Percentiles rank a stretch among this genome's conserved stretches.
Conservation (phyloP, 208 protist species). For the Leishmania tropica region DNA sequence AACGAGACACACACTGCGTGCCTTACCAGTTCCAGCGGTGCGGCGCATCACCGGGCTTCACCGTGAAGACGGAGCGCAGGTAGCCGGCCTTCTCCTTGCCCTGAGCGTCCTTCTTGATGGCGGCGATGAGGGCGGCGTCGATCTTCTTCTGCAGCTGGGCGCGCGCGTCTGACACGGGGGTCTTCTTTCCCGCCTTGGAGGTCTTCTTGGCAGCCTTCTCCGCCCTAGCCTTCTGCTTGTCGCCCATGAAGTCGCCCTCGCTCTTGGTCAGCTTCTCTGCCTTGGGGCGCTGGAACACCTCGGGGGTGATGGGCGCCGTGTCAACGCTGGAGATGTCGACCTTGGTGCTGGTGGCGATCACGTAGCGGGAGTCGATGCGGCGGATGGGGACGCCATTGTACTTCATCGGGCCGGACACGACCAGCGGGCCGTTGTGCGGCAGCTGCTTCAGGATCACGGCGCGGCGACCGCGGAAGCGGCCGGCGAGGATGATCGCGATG, state of each 20-base stretch:
- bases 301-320: conserved; percentile 65
- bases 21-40: conserved; percentile 90
- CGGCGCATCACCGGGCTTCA: conserved; percentile 80
- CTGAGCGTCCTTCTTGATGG: conserved; percentile 74
- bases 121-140: conserved; percentile 69
- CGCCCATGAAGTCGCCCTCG: conserved; percentile 87
- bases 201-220: conserved; percentile 80
- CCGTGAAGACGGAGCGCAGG: conserved; percentile 85
- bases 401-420: conserved; percentile 96
- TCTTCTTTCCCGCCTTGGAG: conserved; percentile 63
- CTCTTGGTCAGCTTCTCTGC: conserved; percentile 76
- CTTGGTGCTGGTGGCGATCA: conserved; percentile 98
- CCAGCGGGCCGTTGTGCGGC: conserved; percentile 92
- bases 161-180: conserved; percentile 67
- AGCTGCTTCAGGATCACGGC: conserved; percentile 99
- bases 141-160: conserved; percentile 81
- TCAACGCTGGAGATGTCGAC: conserved; percentile 93
- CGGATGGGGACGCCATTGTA: conserved; percentile 98
- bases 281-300: conserved; percentile 75
- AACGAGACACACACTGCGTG: background rate
- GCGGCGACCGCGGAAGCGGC: conserved; percentile 93
- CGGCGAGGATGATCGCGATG: conserved; percentile 93
- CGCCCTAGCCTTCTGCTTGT: conserved; percentile 73
- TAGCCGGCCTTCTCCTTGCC: conserved; percentile 82
- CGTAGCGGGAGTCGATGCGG: conserved; percentile 97